Conservation (phyloP, 1,284 basidiomycete genomes). For the Fomitopsis betulina region DNA sequence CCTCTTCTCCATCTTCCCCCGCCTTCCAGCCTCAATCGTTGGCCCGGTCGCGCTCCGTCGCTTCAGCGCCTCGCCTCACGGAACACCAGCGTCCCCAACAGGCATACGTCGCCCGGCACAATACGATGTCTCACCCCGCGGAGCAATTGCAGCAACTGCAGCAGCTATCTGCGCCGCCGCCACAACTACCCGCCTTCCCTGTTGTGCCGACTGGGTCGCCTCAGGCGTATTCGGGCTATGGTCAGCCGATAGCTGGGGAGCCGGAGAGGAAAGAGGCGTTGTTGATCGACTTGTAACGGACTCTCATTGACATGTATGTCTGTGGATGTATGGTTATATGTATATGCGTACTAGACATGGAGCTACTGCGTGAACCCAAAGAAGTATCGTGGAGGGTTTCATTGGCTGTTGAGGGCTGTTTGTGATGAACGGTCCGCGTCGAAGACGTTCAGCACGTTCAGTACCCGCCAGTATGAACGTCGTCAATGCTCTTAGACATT, state of each 20-base stretch:
- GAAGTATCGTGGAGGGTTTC: too few species aligned
- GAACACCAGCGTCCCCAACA: conserved; percentile 3
- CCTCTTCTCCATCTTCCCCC: conserved; percentile 12
- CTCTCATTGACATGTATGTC: background rate
- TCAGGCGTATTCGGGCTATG: conserved; percentile 48
- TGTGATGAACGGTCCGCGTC: too few species aligned
- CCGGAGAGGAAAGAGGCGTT: conserved; percentile 79
- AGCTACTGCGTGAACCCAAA: background rate
- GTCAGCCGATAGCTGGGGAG: conserved; percentile 42
- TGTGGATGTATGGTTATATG: conserved; percentile 2
- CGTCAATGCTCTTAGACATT: too few species aligned
- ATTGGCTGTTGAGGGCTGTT: too few species aligned
- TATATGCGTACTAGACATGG: background rate
- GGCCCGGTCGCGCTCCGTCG: conserved; percentile 40
- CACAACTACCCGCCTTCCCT: conserved; percentile 59
- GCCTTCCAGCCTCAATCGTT: conserved; percentile 17
- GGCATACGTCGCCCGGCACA: conserved; percentile 18
- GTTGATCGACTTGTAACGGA: conserved; percentile 66
- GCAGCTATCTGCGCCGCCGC: conserved; percentile 27
- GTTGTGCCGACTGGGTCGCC: conserved; percentile 63
- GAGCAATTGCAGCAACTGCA: conserved; percentile 31
- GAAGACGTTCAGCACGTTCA: too few species aligned
- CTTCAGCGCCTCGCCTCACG: conserved; percentile 16
- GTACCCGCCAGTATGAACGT: too few species aligned
- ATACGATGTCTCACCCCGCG: conserved; percentile 25